phyloP scores from a whole-genome alignment of 179 eudicot species.

The Silene coronaria region DNA sequence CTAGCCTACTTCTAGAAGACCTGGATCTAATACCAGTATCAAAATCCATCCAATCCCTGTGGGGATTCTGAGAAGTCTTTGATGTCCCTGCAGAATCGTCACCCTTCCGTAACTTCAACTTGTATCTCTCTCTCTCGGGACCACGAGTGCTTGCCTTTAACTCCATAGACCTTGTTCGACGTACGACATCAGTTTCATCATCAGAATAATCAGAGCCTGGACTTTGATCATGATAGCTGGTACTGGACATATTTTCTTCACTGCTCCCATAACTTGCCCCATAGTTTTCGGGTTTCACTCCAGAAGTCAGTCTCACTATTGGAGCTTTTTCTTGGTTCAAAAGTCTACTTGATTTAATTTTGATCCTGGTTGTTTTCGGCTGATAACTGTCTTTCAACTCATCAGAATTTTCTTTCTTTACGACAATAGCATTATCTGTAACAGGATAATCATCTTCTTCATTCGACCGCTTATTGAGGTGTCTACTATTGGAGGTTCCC shows the following conservation, averaged over 20 bases:
- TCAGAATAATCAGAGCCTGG: slow-evolving; percentile 41
- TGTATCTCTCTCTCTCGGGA: slow-evolving; percentile 22
- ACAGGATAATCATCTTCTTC: slow-evolving; percentile 17
- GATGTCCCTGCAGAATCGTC: slow-evolving; percentile 40
- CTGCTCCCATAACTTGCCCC: slow-evolving; percentile 29
- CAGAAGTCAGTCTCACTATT: slow-evolving; percentile 19
- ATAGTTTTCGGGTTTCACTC: slow-evolving; percentile 20
- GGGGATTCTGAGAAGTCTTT: slow-evolving; percentile 23
- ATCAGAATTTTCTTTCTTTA: slow-evolving; percentile 16
- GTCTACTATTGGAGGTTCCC: slow-evolving; percentile 23
- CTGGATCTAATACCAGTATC: slow-evolving; percentile 36
- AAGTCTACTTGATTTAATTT: slow-evolving; percentile 41
- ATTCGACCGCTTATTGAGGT: slow-evolving; percentile 18
- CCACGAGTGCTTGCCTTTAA: slow-evolving; percentile 44
- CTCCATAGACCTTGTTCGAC: slow-evolving; percentile 57
- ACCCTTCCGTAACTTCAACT: slow-evolving; percentile 31
- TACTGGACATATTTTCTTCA: slow-evolving; percentile 38
- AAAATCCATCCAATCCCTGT: slow-evolving; percentile 34
- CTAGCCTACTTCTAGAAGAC: slow-evolving; percentile 52
- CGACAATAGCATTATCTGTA: slow-evolving; percentile 12
- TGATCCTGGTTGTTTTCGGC: slow-evolving; percentile 47
- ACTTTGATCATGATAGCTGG: slow-evolving; percentile 27
- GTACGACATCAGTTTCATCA: slow-evolving; percentile 40
- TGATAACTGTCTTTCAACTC: slow-evolving; percentile 31
- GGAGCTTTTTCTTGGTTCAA: slow-evolving; percentile 30